Base-by-base conservation (phyloP, 768 basidiomycete species). In the Tricholoma saponaceum region DNA sequence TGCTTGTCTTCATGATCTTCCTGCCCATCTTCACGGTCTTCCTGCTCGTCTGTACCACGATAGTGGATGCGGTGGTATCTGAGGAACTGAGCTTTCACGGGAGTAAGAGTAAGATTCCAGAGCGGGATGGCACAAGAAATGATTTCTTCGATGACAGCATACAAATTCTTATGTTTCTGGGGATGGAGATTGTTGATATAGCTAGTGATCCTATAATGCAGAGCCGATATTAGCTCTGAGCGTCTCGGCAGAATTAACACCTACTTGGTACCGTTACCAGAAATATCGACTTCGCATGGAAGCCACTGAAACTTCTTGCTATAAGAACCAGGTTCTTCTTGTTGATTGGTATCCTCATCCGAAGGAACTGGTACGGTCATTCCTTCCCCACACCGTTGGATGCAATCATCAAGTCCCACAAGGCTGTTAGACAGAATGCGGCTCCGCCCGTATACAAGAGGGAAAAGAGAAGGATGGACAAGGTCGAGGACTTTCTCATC, bases 141-240 rank as follows among this genome's bases (percentile, higher is more conserved):
- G 41, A 72, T 57, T 8, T 64, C 22, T 50, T 72, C 68, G 23
- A 74, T 54, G 14, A 65, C 47, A 25, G 30, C 7, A 60, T 71
- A 70, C 5, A 75, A 59, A 20, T 63, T 46, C 44, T 26, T 18
- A 54, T 66, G 62, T 7, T 57, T 52, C 5, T 60, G 30, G 5
- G 75, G 76, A 56, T 76, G 69, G 8, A 78, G 63, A 52, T 74
- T 76, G 59, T 78, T 78, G 63, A 77, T 76, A 58, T 79, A 78
- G 8, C 70, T 69, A 16, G 52, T 59, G 30, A 71, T 67, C n/a
- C 66, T 66, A 39, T 8, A 57, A 44, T 20, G 14, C 9, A 55
- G 7, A 4, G 16, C 14, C 28, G 20, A 47, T 20, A 25, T 10
- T 18, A 57, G 35, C n/a, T 51, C 8, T 32, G 39, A 51, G 39